Conservation (phyloP, 768 basidiomycete genomes). For the Plicaturopsis crispa region DNA sequence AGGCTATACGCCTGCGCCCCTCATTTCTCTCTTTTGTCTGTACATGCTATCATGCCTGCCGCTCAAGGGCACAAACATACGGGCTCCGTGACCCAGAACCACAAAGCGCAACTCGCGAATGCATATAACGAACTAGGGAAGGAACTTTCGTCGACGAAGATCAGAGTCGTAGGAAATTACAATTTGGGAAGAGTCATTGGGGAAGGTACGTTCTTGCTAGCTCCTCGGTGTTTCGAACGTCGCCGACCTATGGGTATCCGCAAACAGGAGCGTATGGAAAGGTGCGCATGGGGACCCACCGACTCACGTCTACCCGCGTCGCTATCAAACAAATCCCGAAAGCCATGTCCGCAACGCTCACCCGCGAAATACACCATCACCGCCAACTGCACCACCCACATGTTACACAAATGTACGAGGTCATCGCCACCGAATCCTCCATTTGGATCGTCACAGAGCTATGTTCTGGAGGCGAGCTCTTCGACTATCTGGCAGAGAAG, state of each 20-base stretch:
- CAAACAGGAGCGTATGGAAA: slow-evolving; percentile 86
- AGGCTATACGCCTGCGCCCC: slow-evolving; percentile 26
- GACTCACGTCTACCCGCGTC: slow-evolving; percentile 84
- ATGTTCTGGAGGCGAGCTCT: slow-evolving; percentile 94
- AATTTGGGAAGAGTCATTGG: slow-evolving; percentile 91
- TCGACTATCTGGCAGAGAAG: slow-evolving; percentile 96
- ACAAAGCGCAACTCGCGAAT: slow-evolving; percentile 84
- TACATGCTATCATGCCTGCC: slow-evolving; percentile 36
- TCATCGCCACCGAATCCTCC: slow-evolving; percentile 90
- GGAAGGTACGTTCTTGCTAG: slow-evolving; percentile 56
- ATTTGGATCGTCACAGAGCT: slow-evolving; percentile 99
- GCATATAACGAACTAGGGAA: slow-evolving; percentile 97
- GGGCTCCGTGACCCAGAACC: slow-evolving; percentile 60
- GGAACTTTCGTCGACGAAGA: slow-evolving; percentile 85
- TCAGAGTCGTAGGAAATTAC: slow-evolving; percentile 91
- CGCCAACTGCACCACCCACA: slow-evolving; percentile 94
- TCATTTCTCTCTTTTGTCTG: slow-evolving; percentile 21
- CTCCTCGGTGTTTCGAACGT: slow-evolving; percentile 6
- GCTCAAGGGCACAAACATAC: slow-evolving; percentile 53
- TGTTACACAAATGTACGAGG: slow-evolving; percentile 94
- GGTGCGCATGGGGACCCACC: slow-evolving; percentile 90
- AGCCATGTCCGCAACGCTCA: slow-evolving; percentile 82
- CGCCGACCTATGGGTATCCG: slow-evolving; percentile 1
- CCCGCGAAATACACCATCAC: slow-evolving; percentile 98
- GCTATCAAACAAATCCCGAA: slow-evolving; percentile 99